These are phyloP conservation scores for Byssochlamys sp. DNA, from an alignment of 2,329 filamentous ascomycete genomes.

Conservation along the genomic window DNA sequence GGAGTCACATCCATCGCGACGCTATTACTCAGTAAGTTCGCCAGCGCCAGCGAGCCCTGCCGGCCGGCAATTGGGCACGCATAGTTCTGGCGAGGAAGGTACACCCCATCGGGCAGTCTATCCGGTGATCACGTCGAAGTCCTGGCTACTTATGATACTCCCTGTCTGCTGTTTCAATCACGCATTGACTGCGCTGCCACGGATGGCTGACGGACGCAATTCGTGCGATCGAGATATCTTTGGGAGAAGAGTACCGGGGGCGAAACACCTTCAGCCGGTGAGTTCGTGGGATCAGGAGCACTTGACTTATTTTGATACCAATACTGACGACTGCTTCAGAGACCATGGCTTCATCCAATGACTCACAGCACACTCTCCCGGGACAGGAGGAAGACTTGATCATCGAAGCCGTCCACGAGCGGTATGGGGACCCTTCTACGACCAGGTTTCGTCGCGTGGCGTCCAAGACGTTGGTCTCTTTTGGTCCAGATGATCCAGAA, in stretches of 20 bases:
- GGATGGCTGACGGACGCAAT: background rate
- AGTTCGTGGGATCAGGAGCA: background rate
- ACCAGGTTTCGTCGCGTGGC: constrained; percentile 24
- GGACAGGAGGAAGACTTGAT: constrained; percentile 4
- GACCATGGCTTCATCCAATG: background rate
- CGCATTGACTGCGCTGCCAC: background rate
- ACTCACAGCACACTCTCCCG: constrained; percentile 1
- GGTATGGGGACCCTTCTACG: constrained; percentile 17
- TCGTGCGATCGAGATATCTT: background rate
- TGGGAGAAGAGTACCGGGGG: background rate
- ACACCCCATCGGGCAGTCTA: background rate
- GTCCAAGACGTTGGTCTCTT: constrained; percentile 28
- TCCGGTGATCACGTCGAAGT: background rate
- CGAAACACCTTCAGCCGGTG: background rate
- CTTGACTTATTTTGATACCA: background rate
- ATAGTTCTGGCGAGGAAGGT: background rate
- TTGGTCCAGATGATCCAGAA: constrained; percentile 24
- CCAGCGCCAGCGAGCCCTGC: background rate
- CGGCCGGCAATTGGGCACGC: background rate
- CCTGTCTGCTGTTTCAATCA: background rate
- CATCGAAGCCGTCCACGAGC: constrained; percentile 17
- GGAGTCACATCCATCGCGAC: background rate
- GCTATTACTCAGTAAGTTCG: background rate
- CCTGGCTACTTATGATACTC: background rate
- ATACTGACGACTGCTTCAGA: background rate